Percentiles rank a stretch among this genome's conserved stretches.
Evolutionary conservation across 129 eudicot species (phyloP).

Genomic region (Arctium lappa): DNA sequence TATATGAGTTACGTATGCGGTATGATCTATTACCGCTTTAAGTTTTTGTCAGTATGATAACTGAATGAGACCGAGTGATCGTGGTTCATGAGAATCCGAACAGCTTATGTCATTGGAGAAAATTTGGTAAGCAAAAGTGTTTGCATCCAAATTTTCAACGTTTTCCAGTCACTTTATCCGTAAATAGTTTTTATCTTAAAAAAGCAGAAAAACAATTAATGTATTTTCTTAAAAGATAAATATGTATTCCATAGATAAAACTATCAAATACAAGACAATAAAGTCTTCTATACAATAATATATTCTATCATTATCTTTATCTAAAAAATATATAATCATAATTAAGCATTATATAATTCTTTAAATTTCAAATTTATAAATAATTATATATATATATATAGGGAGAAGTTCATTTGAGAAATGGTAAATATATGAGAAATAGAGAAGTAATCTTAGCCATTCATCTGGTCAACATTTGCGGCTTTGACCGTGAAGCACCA

Average conservation of each 20-base stretch:
- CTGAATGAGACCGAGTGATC: neutral
- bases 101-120: conserved; percentile 1
- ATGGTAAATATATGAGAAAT: no score
- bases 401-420: no score
- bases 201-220: neutral
- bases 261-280: no score
- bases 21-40: neutral
- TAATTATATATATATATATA: no score
- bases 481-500: no score
- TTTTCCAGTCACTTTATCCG: neutral
- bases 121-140: neutral
- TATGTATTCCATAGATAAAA: neutral
- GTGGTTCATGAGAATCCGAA: neutral
- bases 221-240: neutral
- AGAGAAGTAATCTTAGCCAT: no score
- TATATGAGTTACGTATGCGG: neutral
- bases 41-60: neutral
- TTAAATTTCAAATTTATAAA: no score
- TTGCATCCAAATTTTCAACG: neutral
- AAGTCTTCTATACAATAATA: no score
- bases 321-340: no score
- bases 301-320: no score
- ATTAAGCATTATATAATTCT: no score
- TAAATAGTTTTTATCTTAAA: neutral
- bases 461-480: no score